Evolutionary conservation across 2,329 filamentous ascomycete species (phyloP).

Genomic region (Fusarium humuli): DNA sequence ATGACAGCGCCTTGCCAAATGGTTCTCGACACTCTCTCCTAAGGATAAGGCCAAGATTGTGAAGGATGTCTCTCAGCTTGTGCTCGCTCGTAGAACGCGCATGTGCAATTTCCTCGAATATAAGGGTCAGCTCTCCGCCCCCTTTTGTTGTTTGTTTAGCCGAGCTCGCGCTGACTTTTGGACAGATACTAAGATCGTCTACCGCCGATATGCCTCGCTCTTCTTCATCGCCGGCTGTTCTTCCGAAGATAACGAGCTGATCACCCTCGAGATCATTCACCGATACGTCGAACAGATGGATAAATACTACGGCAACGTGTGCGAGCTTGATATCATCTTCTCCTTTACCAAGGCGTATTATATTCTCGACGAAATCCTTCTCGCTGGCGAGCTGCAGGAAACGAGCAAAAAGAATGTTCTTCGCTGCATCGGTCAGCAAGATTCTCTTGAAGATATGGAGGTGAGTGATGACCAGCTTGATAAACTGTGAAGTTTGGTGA

Average conservation of each 20-base stretch:
- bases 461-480: conserved; percentile 68
- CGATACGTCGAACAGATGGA: conserved; percentile 99
- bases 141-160: conserved; percentile 14
- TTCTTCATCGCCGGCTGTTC: conserved; percentile 99
- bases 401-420: conserved; percentile 99
- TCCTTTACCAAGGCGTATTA: conserved; percentile 99
- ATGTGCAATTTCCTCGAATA: conserved; percentile 99
- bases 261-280: conserved; percentile 98
- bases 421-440: conserved; percentile 94
- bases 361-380: conserved; percentile 93
- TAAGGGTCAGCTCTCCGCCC: conserved; percentile 74
- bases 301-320: conserved; percentile 99
- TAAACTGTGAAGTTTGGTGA: conserved; percentile 34
- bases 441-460: conserved; percentile 99
- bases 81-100: conserved; percentile 92
- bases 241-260: conserved; percentile 97
- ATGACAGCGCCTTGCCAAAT: conserved; percentile 92
- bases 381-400: conserved; percentile 97
- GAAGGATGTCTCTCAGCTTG: conserved; percentile 98
- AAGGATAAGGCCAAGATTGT: conserved; percentile 99
- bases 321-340: conserved; percentile 99
- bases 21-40: conserved; percentile 97
- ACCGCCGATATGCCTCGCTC: conserved; percentile 96
- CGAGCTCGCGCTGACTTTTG: conserved; percentile 14
- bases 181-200: conserved; percentile 96